Conservation (phyloP, 257 asterid species). For the Cruciata laevipes region DNA sequence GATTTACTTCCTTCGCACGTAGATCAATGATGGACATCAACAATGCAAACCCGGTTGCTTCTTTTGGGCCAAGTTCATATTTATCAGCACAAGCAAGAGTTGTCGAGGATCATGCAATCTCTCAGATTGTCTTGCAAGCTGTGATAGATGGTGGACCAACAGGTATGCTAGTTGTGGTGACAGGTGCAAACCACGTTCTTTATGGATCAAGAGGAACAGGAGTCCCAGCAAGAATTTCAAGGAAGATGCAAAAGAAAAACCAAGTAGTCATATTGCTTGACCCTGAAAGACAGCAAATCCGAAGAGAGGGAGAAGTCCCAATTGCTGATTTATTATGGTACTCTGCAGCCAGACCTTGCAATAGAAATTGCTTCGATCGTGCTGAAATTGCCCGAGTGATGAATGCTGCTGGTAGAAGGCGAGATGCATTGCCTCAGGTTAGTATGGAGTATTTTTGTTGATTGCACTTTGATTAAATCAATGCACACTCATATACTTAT, state of each 20-base stretch:
- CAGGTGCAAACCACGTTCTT: slow-evolving; percentile 76
- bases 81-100: slow-evolving; percentile 82
- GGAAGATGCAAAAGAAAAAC: slow-evolving; percentile 66
- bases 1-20: slow-evolving; percentile 68
- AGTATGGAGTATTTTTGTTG: slow-evolving; percentile 13
- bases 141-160: slow-evolving; percentile 53
- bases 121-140: slow-evolving; percentile 65
- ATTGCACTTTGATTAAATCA: background rate
- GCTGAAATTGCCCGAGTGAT: slow-evolving; percentile 96
- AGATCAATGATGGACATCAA: slow-evolving; percentile 50
- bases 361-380: slow-evolving; percentile 90
- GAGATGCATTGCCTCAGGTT: slow-evolving; percentile 97
- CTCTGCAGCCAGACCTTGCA: slow-evolving; percentile 91
- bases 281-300: slow-evolving; percentile 75
- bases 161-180: slow-evolving; percentile 77
- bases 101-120: slow-evolving; percentile 85
- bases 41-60: slow-evolving; percentile 42
- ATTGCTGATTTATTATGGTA: slow-evolving; percentile 97
- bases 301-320: slow-evolving; percentile 91
- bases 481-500: background rate
- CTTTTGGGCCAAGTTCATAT: slow-evolving; percentile 78
- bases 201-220: slow-evolving; percentile 94
- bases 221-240: slow-evolving; percentile 74
- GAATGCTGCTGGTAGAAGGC: slow-evolving; percentile 93
- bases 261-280: slow-evolving; percentile 70